Base-by-base conservation (phyloP, 179 eudicot species). In the Beta macrorhiza region DNA sequence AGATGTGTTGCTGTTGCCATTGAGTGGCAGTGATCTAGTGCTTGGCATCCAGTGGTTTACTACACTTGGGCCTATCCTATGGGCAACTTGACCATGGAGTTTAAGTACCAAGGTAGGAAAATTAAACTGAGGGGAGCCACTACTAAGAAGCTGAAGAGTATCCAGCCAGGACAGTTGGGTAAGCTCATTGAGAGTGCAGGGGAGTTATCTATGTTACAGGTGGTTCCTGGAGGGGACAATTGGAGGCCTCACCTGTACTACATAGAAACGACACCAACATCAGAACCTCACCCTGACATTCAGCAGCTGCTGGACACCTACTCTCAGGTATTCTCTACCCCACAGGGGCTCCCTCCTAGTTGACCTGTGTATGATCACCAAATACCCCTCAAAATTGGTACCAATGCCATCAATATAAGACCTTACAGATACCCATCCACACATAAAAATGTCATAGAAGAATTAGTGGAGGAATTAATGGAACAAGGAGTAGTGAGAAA, bases 31-130 rank as follows among this genome's bases (percentile, higher is more conserved):
- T 72, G 61, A 51, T 15, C n/a, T 51, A 13, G 80, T 78, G 5
- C 14, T 71, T 45, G 76, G 76, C 6, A 45, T 79, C 5, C 76
- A 79, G 3, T 79, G 82, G 76, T 20, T 79, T 3, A 5, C n/a
- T 8, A 20, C 67, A 0, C 12, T 71, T 0, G 82, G 76, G 0
- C 37, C 16, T 1, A 16, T 79, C 0, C 6, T 7, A 3, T 79
- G 77, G 70, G 32, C 16, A 12, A 58, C 0, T 5, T 79, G 5
- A 22, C 7, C 3, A 79, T 71, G 69, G 58, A 58, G 11, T 79
- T 57, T 14, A 2, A 2, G 0, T 20, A 45, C 2, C 2, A n/a
- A 0, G 76, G 76, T 0, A 67, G 11, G 19, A 29, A 16, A 1
- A 1, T 51, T 1, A 19, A 13, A 0, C 17, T 77, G 9, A 63